Evolutionary conservation across 352 stramenopile species (phyloP).

Genomic region (Phytophthora brassicae): DNA sequence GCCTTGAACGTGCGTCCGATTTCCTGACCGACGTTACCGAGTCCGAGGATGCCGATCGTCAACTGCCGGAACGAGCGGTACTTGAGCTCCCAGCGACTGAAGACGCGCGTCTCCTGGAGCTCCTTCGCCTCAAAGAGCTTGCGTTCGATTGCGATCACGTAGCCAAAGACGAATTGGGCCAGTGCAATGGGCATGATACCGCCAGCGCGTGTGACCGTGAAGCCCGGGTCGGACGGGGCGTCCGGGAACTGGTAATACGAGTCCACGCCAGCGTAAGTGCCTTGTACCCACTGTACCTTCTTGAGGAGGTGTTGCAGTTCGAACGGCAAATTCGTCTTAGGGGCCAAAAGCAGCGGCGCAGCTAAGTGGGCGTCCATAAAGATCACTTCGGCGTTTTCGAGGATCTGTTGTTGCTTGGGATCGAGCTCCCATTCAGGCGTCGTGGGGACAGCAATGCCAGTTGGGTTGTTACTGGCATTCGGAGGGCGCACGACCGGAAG

Average conservation of each 20-base stretch:
- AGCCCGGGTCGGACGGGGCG: constrained; percentile 22
- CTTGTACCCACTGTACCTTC: constrained; percentile 56
- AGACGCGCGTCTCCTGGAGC: constrained; percentile 36
- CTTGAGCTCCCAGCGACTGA: constrained; percentile 37
- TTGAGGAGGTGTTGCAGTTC: constrained; percentile 44
- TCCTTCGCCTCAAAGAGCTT: constrained; percentile 45
- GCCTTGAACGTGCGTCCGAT: constrained; percentile 53
- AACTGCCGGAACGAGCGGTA: constrained; percentile 45
- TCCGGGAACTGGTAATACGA: constrained; percentile 39
- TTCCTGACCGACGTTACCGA: constrained; percentile 63
- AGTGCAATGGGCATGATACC: constrained; percentile 56
- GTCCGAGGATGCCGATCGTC: constrained; percentile 58
- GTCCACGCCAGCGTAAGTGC: constrained; percentile 56
- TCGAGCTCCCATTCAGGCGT: constrained; percentile 27
- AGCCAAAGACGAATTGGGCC: constrained; percentile 53
- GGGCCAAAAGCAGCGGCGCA: constrained; percentile 37
- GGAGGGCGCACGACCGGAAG: constrained; percentile 26
- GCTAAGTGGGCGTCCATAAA: constrained; percentile 39
- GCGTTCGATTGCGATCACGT: constrained; percentile 43
- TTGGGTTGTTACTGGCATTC: constrained; percentile 26
- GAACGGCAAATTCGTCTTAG: constrained; percentile 35
- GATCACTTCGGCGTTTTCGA: constrained; percentile 32
- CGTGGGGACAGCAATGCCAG: background rate
- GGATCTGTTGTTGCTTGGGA: constrained; percentile 25
- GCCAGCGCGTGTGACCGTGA: constrained; percentile 50